These are phyloP conservation scores for Serendipita sp. DNA, from an alignment of 768 basidiomycete genomes.

Conservation along the genomic window DNA sequence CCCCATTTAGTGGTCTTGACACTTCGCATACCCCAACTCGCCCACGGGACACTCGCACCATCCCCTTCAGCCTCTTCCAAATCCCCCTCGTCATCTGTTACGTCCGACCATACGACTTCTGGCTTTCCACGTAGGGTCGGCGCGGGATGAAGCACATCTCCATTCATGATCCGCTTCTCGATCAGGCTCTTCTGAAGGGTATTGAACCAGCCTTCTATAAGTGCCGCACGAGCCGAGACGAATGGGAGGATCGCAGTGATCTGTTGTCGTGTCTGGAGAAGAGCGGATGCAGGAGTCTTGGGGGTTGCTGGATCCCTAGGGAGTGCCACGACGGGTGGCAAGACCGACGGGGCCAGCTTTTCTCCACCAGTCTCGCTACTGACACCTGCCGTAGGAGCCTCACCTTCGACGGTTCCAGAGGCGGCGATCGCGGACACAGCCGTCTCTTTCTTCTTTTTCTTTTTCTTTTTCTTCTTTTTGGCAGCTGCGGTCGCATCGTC, in stretches of 20 bases:
- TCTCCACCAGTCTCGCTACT: neutral
- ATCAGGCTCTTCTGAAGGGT: neutral
- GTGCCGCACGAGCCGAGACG: neutral
- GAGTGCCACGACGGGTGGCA: neutral
- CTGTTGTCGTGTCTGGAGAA: neutral
- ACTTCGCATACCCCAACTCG: conserved; percentile 1
- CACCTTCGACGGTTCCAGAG: no score
- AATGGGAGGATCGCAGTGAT: neutral
- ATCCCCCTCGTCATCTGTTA: neutral
- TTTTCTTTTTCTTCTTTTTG: conserved; percentile 7
- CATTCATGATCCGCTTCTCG: conserved; percentile 3
- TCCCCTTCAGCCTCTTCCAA: neutral
- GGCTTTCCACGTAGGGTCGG: neutral
- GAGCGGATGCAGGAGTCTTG: neutral
- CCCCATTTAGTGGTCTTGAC: conserved; percentile 2
- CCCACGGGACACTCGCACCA: neutral
- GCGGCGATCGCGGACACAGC: no score
- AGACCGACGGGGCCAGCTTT: neutral
- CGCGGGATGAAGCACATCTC: neutral
- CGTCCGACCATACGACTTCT: neutral
- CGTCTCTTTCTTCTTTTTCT: conserved; percentile 3
- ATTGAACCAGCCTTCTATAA: neutral
- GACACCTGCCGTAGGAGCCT: no score
- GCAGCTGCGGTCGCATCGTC: neutral
- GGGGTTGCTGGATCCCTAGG: neutral